Evolutionary conservation across 768 basidiomycete species (phyloP), one percentile per base, ranked within the genome.

Genomic region (Panaeolus papilionaceus): DNA sequence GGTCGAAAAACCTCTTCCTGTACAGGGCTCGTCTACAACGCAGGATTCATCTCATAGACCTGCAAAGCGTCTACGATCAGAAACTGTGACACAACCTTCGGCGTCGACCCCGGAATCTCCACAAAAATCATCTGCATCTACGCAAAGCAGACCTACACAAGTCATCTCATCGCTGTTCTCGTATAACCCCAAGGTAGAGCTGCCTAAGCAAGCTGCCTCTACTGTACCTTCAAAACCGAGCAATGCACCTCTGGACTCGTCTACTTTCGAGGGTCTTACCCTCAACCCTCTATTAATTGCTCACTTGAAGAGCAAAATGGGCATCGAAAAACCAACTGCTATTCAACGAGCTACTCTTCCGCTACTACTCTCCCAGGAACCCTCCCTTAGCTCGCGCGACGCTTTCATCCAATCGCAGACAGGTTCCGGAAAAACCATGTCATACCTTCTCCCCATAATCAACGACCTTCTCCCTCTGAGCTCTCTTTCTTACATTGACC

Each of bases 381-480:
- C 83, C 0, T 71, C 78, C 33, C 80, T 78, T 68, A 69, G 72
- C 61, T 80, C 81, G 62, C 84, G 92, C 67, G 95, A 97, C 78
- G 87, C 93, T 14, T 96, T 98, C 78, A 93, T 98, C 66, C 96
- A 98, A 78, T 94, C 95, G 12, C 96, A 98, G 76, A 98, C 97
- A 9, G 97, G 97, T 65, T 98, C 96, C 0, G 97, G 97, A 75
- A 99, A 98, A 80, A 98, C 96, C 0, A 81, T 98, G 26, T 88
- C 96, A 3, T 99, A 93, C 81, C 87, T 99, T 26, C 88, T 99
- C 11, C 97, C 97, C 33, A 95, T 99, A 77, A 87, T 99, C 51
- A 94, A 98, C 69, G 95, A 97, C 77, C 91, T 99, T 64, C 86
- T 99, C 40, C 94, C 95, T 0, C 84, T 98, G 62, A 92, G 94